Base-by-base conservation (phyloP, 2,329 filamentous ascomycete species). In the Fusarium aywerte region DNA sequence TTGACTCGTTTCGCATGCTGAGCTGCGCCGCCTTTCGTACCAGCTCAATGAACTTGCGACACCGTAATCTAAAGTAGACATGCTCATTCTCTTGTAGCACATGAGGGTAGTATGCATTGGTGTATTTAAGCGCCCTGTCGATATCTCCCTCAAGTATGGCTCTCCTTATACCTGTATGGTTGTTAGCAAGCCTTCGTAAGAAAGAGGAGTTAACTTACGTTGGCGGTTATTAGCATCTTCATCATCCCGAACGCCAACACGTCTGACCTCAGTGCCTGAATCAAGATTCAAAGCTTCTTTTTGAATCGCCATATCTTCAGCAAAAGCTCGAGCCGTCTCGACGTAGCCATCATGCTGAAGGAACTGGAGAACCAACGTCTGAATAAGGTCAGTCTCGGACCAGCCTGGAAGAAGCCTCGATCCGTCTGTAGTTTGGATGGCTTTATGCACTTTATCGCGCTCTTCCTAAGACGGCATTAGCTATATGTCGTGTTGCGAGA, bases 11-110 rank as follows among this genome's bases (percentile, higher is more conserved):
- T 9, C 80, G 78, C 33, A 83, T 80, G 72, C 84, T 84, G 18
- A 91, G 78, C 69, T 94, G 90, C 4, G 90, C 89, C 33, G 89
- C 89, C 58, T 85, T 87, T 38, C 91, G 87, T 72, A 97, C 93
- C 90, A 99, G 95, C 78, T 99, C 96, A 62, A 98, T 90, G 76
- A 98, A 97, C 76, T 96, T 96, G 62, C 93, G 89, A 75, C 94
- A 97, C 69, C 90, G 88, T 47, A 99, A 82, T 58, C 90, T 91
- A 79, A 99, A 98, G 75, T 94, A 89, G 16, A 97, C 93, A 53
- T 93, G 88, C 54, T 92, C 88, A 73, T 97, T 93, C 21, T 92
- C 87, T 44, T 87, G 84, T 18, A 99, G 84, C 2, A 98, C 93
- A 23, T 86, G 84, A 7, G 92, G 91, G 72, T 97, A 99, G 74